These are phyloP conservation scores for Lepidium campestre DNA, from an alignment of 441 rosid species.

Conservation along the genomic window DNA sequence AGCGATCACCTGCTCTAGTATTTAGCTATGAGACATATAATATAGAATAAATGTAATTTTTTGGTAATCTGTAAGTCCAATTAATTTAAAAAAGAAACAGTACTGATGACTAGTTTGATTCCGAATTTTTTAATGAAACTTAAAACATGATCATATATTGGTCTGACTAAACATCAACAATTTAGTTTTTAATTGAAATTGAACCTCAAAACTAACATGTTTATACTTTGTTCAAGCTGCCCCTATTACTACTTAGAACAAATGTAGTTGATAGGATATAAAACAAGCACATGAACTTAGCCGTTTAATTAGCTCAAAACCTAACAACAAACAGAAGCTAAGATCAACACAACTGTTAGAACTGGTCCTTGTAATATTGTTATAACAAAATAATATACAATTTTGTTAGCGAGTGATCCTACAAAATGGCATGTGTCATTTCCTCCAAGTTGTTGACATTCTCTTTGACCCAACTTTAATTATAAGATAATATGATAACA, in stretches of 20 bases:
- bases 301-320: not conserved
- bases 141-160: too few species aligned
- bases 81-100: too few species aligned
- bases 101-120: too few species aligned
- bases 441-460: slow-evolving; percentile 7
- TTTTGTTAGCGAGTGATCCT: not conserved
- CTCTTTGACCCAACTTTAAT: not conserved
- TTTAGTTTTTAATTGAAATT: too few species aligned
- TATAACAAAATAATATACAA: too few species aligned
- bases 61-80: too few species aligned
- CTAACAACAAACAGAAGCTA: not conserved
- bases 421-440: slow-evolving; percentile 5
- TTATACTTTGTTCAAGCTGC: too few species aligned
- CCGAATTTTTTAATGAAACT: too few species aligned
- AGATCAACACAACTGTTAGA: not conserved
- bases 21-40: too few species aligned
- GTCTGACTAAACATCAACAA: too few species aligned
- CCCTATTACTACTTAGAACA: not conserved
- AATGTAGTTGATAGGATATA: not conserved
- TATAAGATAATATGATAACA: not conserved
- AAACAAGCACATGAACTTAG: not conserved
- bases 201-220: too few species aligned
- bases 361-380: not conserved
- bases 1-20: not conserved
- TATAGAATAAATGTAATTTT: too few species aligned